Conservation (phyloP, 495 filamentous ascomycete species). For the Cenococcum geophilum region DNA sequence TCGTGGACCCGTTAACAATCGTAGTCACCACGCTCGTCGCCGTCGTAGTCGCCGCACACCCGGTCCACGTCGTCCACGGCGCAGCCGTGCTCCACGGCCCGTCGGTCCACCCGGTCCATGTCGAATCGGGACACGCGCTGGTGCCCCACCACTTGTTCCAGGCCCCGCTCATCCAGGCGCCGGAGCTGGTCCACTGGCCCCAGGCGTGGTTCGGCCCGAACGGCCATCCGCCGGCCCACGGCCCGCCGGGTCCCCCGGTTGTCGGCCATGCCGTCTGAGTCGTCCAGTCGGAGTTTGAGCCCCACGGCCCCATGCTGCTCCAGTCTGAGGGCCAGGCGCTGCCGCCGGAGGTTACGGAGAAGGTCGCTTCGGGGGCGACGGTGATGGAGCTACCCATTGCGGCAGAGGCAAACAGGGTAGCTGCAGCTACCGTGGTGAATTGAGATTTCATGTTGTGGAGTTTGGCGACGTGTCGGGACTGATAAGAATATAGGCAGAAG, state of each 20-base stretch:
- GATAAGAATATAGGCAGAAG: background rate
- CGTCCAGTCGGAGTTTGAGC: background rate
- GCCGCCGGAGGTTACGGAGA: conserved; percentile 21
- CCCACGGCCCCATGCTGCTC: conserved; percentile 50
- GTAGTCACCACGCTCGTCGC: conserved; percentile 30
- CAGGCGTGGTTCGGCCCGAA: conserved; percentile 9
- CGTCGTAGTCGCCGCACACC: conserved; percentile 32
- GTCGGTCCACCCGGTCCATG: conserved; percentile 36
- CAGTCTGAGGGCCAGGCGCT: conserved; percentile 5
- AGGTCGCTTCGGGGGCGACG: conserved; percentile 14
- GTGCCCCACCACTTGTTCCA: conserved; percentile 37
- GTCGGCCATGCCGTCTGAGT: background rate
- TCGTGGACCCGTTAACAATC: conserved; percentile 24
- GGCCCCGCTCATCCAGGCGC: conserved; percentile 26
- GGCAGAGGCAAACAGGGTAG: background rate
- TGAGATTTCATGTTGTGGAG: conserved; percentile 3
- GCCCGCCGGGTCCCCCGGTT: background rate
- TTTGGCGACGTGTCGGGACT: background rate
- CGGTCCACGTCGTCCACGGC: conserved; percentile 36
- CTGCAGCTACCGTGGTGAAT: background rate
- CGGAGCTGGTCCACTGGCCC: conserved; percentile 28
- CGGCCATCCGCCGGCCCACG: conserved; percentile 4
- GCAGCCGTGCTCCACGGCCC: conserved; percentile 32
- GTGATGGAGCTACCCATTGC: conserved; percentile 10
- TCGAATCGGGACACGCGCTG: conserved; percentile 29